These are phyloP conservation scores for Debaryomyces castellii DNA, from an alignment of 805 yeast genomes.

Conservation along the genomic window DNA sequence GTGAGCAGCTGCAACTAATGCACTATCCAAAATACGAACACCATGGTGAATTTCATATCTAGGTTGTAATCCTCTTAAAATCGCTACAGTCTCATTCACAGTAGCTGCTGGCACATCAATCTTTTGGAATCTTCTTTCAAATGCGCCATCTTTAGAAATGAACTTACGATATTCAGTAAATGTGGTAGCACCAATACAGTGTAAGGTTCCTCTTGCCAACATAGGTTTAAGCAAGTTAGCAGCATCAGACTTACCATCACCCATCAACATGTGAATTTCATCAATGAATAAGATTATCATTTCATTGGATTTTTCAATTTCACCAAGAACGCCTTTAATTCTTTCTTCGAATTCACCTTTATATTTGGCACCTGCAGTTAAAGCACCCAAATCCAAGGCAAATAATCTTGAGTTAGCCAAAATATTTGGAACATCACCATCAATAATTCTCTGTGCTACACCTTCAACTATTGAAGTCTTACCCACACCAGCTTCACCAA, in stretches of 20 bases:
- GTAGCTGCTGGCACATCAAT: constrained; percentile 96
- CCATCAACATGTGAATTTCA: constrained; percentile 99
- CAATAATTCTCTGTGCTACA: constrained; percentile 95
- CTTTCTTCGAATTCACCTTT: constrained; percentile 99
- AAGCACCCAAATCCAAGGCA: constrained; percentile 91
- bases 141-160: constrained; percentile 96
- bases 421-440: constrained; percentile 91
- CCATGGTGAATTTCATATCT: constrained; percentile 95
- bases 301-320: constrained; percentile 82
- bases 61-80: constrained; percentile 90
- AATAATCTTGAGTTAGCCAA: constrained; percentile 77
- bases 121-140: constrained; percentile 97
- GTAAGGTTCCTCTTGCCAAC: constrained; percentile 92
- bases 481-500: constrained; percentile 99
- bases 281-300: constrained; percentile 91
- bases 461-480: constrained; percentile 98
- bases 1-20: constrained; percentile 90
- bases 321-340: constrained; percentile 92
- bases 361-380: constrained; percentile 98
- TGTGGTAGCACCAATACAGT: constrained; percentile 98
- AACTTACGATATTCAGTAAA: constrained; percentile 90
- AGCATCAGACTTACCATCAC: constrained; percentile 96
- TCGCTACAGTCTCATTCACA: constrained; percentile 89
- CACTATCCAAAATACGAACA: constrained; percentile 90
- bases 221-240: constrained; percentile 97